Evolutionary conservation across 805 yeast genomes (phyloP).

Genomic region (Tetrapisispora pingtungensis): DNA sequence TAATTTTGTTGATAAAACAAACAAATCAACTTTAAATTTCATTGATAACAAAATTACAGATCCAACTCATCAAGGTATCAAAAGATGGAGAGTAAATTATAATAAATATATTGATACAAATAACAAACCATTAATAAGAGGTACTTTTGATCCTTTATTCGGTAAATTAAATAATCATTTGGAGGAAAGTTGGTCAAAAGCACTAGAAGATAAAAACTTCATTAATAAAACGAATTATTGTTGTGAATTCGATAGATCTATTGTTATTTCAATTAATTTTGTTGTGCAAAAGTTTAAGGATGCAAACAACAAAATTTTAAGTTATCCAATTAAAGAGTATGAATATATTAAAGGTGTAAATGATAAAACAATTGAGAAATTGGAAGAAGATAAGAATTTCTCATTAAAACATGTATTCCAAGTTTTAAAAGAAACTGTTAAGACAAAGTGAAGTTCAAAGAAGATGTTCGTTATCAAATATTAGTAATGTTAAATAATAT

Average conservation of each 20-base stretch:
- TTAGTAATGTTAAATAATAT: background rate
- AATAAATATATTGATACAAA: constrained; percentile 45
- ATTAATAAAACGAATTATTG: constrained; percentile 37
- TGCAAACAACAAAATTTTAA: constrained; percentile 1
- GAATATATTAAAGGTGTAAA: constrained; percentile 29
- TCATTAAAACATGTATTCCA: constrained; percentile 21
- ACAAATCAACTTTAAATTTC: constrained; percentile 24
- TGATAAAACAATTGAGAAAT: constrained; percentile 32
- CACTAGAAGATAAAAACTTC: constrained; percentile 38
- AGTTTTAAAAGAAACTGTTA: constrained; percentile 28
- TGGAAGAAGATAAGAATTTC: constrained; percentile 32
- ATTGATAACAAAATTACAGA: constrained; percentile 29
- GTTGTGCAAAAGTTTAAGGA: background rate
- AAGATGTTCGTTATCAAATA: background rate
- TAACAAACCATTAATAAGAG: constrained; percentile 54
- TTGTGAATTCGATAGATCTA: constrained; percentile 50
- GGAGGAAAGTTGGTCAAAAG: constrained; percentile 34
- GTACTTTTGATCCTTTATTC: constrained; percentile 53
- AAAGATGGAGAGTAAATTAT: constrained; percentile 40
- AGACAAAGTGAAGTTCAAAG: background rate
- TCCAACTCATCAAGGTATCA: constrained; percentile 42
- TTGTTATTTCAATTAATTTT: constrained; percentile 31
- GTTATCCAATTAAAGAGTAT: constrained; percentile 6
- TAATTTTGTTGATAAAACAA: constrained; percentile 33
- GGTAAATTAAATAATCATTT: constrained; percentile 51